A percentile compares a stretch with the other conserved stretches of the same genome.
phyloP scores from a whole-genome alignment of 257 asterid species.

The Solanum rostratum region DNA sequence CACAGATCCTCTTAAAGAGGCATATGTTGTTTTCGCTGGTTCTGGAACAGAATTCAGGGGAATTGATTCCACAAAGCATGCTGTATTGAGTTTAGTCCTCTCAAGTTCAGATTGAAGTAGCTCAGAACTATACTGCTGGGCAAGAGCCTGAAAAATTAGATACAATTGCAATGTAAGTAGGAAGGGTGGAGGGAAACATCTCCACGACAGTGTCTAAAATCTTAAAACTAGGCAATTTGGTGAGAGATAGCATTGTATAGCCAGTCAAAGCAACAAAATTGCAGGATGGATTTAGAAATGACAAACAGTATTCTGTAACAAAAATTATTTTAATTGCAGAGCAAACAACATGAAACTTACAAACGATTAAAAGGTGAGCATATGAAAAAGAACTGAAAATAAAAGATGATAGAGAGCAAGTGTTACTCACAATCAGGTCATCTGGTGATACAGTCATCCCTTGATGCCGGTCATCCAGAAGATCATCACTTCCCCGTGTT shows the following conservation, averaged over 20 bases:
- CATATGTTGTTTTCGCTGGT: conserved; percentile 90
- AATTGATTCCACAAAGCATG: conserved; percentile 83
- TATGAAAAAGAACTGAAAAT: background rate
- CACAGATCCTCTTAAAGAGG: conserved; percentile 53
- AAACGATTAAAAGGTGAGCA: background rate
- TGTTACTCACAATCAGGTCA: conserved; percentile 46
- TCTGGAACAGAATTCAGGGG: conserved; percentile 77
- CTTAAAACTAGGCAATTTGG: background rate
- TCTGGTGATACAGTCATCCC: conserved; percentile 77
- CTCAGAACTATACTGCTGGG: conserved; percentile 89
- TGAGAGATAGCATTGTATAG: background rate
- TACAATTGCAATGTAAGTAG: background rate
- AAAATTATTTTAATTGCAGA: background rate
- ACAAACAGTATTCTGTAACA: background rate
- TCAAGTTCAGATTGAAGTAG: conserved; percentile 86
- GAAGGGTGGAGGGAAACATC: background rate
- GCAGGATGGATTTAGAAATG: background rate
- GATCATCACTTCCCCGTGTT: conserved; percentile 89
- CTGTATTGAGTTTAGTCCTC: conserved; percentile 85
- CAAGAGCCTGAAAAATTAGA: conserved; percentile 36
- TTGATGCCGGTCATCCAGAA: conserved; percentile 74
- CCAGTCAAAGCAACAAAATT: background rate
- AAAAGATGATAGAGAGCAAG: background rate
- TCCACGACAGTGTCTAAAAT: background rate
- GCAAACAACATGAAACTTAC: background rate